Evolutionary conservation across 2,329 filamentous ascomycete species (phyloP).

Genomic region (Chrysosporium queenslandicum): DNA sequence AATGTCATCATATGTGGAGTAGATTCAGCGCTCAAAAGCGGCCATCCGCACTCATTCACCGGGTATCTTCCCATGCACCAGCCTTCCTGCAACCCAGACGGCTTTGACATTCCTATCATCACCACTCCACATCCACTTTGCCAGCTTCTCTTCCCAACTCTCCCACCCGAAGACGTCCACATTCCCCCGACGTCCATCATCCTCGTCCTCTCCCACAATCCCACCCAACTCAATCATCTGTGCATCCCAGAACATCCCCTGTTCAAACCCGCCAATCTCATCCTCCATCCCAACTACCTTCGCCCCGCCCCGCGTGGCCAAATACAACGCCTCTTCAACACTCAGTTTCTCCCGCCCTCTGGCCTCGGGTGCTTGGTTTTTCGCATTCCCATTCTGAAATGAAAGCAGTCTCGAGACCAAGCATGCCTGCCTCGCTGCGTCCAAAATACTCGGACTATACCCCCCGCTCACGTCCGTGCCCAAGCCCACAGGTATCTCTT

Average conservation of each 20-base stretch:
- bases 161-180: conserved; percentile 91
- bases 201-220: conserved; percentile 18
- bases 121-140: conserved; percentile 91
- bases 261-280: conserved; percentile 68
- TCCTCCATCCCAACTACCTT: conserved; percentile 63
- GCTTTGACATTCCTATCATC: conserved; percentile 81
- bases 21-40: neutral
- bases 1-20: neutral
- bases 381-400: conserved; percentile 37
- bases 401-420: conserved; percentile 64
- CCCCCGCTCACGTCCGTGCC: conserved; percentile 89
- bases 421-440: conserved; percentile 70
- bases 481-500: conserved; percentile 68
- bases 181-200: conserved; percentile 42
- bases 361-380: conserved; percentile 13
- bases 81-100: conserved; percentile 78
- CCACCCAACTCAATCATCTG: conserved; percentile 64
- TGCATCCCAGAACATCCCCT: conserved; percentile 84
- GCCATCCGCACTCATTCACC: neutral
- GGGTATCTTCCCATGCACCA: conserved; percentile 53
- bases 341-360: conserved; percentile 48
- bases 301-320: conserved; percentile 83
- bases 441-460: conserved; percentile 69
- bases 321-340: conserved; percentile 76
- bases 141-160: conserved; percentile 71